These are phyloP conservation scores for Ustilago esculenta DNA, from an alignment of 1,284 basidiomycete species.

Conservation along the genomic window DNA sequence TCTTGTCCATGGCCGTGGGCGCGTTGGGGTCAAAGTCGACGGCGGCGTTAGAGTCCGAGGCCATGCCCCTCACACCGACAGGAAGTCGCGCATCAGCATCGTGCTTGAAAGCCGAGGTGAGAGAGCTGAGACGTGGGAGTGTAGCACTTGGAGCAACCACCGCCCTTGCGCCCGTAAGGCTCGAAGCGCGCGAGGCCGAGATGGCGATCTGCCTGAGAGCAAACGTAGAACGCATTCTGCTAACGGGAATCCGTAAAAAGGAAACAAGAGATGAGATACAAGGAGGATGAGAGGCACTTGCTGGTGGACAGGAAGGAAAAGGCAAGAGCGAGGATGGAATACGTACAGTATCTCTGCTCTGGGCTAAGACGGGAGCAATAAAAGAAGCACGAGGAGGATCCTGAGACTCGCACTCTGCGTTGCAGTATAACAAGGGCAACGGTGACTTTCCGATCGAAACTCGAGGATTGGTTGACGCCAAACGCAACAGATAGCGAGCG, in stretches of 20 bases:
- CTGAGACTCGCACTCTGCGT: too few relatives aligned
- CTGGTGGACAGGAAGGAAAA: constrained; percentile 1
- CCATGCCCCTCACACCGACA: constrained; percentile 15
- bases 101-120: constrained; percentile 18
- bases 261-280: not conserved
- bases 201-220: constrained; percentile 40
- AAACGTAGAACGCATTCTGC: constrained; percentile 42
- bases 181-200: constrained; percentile 40
- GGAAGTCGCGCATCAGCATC: constrained; percentile 15
- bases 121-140: constrained; percentile 14
- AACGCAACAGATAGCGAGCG: too few relatives aligned
- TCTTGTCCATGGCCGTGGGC: constrained; percentile 65
- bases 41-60: constrained; percentile 11
- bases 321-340: too few relatives aligned
- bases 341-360: too few relatives aligned
- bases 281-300: not conserved
- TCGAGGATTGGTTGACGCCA: too few relatives aligned
- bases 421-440: too few relatives aligned
- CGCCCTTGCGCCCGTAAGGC: constrained; percentile 14
- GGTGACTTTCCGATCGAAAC: too few relatives aligned
- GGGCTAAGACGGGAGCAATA: too few relatives aligned
- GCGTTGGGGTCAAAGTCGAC: constrained; percentile 59
- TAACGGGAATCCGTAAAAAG: not conserved
- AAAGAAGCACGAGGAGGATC: too few relatives aligned
- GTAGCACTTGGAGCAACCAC: constrained; percentile 12